Percentiles rank a stretch among this genome's conserved stretches.
phyloP scores from a whole-genome alignment of 495 filamentous ascomycete species.

The Aspergillus campestris region DNA sequence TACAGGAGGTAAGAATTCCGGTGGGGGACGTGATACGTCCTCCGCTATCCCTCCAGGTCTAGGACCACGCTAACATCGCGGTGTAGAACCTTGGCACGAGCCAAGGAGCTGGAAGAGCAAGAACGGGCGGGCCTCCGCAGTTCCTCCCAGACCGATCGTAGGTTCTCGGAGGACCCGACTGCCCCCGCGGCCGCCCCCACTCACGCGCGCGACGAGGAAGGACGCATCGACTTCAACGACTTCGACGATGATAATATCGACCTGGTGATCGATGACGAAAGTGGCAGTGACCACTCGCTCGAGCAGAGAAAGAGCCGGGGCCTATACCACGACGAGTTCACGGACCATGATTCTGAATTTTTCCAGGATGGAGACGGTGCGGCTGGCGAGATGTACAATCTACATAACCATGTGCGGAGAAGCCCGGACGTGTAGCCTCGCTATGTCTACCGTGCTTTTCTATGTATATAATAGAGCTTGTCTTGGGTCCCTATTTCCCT shows the following conservation, averaged over 20 bases:
- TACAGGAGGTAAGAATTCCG: slow-evolving; percentile 51
- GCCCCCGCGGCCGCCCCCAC: slow-evolving; percentile 35
- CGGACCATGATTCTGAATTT: slow-evolving; percentile 46
- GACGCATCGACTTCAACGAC: slow-evolving; percentile 39
- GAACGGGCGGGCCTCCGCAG: slow-evolving; percentile 49
- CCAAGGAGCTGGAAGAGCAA: slow-evolving; percentile 75
- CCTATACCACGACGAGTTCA: slow-evolving; percentile 45
- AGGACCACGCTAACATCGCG: slow-evolving; percentile 1
- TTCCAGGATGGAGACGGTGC: slow-evolving; percentile 33
- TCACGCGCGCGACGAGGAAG: slow-evolving; percentile 41
- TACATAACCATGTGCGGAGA: slow-evolving; percentile 35
- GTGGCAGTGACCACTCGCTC: slow-evolving; percentile 19
- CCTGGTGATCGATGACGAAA: slow-evolving; percentile 33
- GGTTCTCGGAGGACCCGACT: slow-evolving; percentile 39
- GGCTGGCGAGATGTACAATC: slow-evolving; percentile 34
- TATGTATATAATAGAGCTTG: too few relatives aligned
- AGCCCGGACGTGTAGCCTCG: neutral
- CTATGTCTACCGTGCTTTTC: too few relatives aligned
- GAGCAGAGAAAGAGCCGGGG: slow-evolving; percentile 16
- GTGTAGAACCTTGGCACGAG: slow-evolving; percentile 66
- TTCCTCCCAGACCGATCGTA: slow-evolving; percentile 28
- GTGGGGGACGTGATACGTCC: too few relatives aligned
- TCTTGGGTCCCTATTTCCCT: too few relatives aligned
- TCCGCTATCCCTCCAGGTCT: neutral
- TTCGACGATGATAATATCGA: slow-evolving; percentile 36